Evolutionary conservation across 768 basidiomycete genomes (phyloP), one percentile per base, ranked within the genome.

Genomic region (Trametes cingulata): DNA sequence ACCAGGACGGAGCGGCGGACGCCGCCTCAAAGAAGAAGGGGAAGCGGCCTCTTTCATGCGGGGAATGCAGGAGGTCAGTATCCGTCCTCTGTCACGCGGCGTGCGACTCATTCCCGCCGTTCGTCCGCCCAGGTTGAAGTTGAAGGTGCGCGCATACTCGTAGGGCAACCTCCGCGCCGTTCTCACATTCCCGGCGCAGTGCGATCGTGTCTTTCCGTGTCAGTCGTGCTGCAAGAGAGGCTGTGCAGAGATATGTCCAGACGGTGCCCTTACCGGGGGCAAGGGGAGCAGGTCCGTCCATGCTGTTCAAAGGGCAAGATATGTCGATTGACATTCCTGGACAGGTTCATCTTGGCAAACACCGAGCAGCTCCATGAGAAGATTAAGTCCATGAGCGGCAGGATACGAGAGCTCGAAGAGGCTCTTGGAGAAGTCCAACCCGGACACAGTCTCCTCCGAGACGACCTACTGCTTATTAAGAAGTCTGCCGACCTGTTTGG

Each of bases 311-410:
- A 85, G 83, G n/a, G 20, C 84, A 47, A 79, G 85, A 82, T 22
- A 17, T 37, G 20, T 60, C 61, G 54, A 62, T 24, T 59, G 20
- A 58, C 54, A 19, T 13, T 19, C 15, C 25, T 35, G 4, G 41
- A 14, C 58, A 87, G 87, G 70, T 88, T 88, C 64, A 86, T 88
- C 46, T 80, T 88, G 27, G 87, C 87, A n/a, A 87, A 87, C 65
- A 87, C 86, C 24, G 86, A 88, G 69, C 80, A 77, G 22, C 78
- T 87, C 8, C 87, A 88, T 60, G 86, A 87, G 55, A 88, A 87
- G 73, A 88, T 88, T 53, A 81, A 81, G 52, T 62, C 78, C 27
- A 77, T 90, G 47, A 80, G 84, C 35, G 82, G 74, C 60, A 82
- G 87, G 47, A 85, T 88, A 52, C 81, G 85, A 46, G 78, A 82